Evolutionary conservation across 2,329 filamentous ascomycete species (phyloP).

Genomic region (Exophiala viscosa): DNA sequence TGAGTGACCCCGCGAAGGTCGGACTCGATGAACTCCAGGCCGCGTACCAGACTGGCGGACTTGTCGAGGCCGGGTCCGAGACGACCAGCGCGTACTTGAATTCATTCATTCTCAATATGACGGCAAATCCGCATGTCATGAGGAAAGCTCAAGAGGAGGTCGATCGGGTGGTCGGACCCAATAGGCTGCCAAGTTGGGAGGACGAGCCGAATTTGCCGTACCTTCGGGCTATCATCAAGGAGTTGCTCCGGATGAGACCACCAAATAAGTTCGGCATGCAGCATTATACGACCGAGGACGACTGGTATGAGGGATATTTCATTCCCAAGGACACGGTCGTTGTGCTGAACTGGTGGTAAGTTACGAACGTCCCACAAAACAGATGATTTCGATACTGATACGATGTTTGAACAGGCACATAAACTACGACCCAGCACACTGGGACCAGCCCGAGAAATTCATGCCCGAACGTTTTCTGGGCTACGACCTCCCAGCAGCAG

Average conservation of each 20-base stretch:
- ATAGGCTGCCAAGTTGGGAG: conserved; percentile 47
- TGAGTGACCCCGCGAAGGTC: conserved; percentile 17
- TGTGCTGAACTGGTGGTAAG: conserved; percentile 44
- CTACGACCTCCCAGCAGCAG: conserved; percentile 31
- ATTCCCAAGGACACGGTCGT: conserved; percentile 28
- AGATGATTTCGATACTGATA: background rate
- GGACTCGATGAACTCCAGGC: conserved; percentile 18
- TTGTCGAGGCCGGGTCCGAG: conserved; percentile 30
- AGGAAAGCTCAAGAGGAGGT: conserved; percentile 47
- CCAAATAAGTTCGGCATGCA: conserved; percentile 42
- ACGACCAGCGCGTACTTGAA: conserved; percentile 27
- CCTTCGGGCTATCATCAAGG: conserved; percentile 41
- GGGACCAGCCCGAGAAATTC: conserved; percentile 19
- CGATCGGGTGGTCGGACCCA: conserved; percentile 48
- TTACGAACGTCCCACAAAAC: conserved; percentile 20
- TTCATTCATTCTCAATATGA: conserved; percentile 22
- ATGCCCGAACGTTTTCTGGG: conserved; percentile 21
- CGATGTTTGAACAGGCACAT: conserved; percentile 21
- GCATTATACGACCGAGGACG: conserved; percentile 26
- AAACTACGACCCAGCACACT: conserved; percentile 25
- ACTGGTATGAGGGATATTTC: conserved; percentile 24
- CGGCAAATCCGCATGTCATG: conserved; percentile 46
- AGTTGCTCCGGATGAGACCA: conserved; percentile 38
- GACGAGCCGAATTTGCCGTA: conserved; percentile 52
- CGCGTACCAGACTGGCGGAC: conserved; percentile 20